phyloP scores from a whole-genome alignment of 805 yeast species.

The Brettanomyces anomalus region DNA sequence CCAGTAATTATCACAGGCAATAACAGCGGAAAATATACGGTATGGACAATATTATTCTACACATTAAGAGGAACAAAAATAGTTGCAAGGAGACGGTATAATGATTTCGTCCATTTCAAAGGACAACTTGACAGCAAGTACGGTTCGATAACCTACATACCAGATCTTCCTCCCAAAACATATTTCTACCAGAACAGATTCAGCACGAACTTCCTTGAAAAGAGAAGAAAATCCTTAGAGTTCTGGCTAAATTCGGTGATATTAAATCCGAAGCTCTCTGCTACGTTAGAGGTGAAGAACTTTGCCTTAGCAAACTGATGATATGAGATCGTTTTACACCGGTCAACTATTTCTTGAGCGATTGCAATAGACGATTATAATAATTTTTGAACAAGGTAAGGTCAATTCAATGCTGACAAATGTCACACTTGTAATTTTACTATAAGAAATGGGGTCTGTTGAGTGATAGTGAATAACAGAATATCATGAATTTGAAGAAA shows the following conservation, averaged over 20 bases:
- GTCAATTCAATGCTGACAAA: too few relatives aligned
- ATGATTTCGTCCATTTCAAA: constrained; percentile 50
- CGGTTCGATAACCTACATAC: constrained; percentile 32
- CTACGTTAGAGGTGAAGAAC: constrained; percentile 28
- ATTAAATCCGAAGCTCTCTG: constrained; percentile 38
- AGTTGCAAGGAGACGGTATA: constrained; percentile 48
- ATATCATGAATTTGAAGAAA: too few relatives aligned
- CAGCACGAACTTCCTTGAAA: constrained; percentile 37
- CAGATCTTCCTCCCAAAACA: constrained; percentile 44
- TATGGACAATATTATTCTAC: constrained; percentile 22
- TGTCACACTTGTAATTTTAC: too few relatives aligned
- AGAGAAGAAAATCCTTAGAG: constrained; percentile 48
- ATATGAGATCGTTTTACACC: too few relatives aligned
- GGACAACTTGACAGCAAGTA: constrained; percentile 26
- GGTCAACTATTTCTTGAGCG: too few relatives aligned
- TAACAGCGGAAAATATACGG: constrained; percentile 19
- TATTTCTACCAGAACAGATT: constrained; percentile 18
- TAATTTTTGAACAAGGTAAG: too few relatives aligned
- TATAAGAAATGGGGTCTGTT: too few relatives aligned
- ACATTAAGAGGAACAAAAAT: constrained; percentile 30
- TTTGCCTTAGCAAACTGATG: constrained; percentile 26
- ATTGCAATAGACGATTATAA: too few relatives aligned
- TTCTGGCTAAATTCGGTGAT: constrained; percentile 48
- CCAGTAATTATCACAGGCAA: constrained; percentile 22
- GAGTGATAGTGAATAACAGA: too few relatives aligned